Conservation (phyloP, 768 basidiomycete genomes). For the Calocybe cyanea region DNA sequence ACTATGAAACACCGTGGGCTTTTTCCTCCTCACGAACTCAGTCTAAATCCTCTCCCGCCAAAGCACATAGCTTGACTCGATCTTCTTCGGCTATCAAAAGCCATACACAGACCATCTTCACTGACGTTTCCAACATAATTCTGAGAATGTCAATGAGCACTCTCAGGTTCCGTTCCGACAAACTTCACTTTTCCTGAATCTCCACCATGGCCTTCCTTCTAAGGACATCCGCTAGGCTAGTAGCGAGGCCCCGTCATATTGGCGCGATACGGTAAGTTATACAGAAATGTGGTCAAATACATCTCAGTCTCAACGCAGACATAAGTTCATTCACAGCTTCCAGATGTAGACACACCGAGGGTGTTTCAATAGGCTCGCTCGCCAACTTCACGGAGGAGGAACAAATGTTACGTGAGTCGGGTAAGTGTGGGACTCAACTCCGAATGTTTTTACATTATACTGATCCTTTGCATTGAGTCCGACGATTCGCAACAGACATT, state of each 20-base stretch:
- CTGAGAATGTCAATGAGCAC: no score
- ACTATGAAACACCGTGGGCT: conserved; percentile 57
- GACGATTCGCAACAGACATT: conserved; percentile 85
- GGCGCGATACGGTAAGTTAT: conserved; percentile 7
- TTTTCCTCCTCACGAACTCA: conserved; percentile 35
- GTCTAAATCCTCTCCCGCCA: conserved; percentile 11
- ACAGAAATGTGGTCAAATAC: background rate
- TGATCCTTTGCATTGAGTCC: conserved; percentile 46
- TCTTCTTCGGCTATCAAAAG: conserved; percentile 20
- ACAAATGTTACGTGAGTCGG: conserved; percentile 86
- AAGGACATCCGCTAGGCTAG: conserved; percentile 13
- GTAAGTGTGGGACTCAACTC: conserved; percentile 37
- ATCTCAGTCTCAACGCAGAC: background rate
- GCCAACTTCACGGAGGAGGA: conserved; percentile 93
- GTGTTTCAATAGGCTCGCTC: conserved; percentile 51
- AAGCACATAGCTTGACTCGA: conserved; percentile 23
- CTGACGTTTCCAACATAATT: conserved; percentile 46
- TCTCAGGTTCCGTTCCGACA: conserved; percentile 4
- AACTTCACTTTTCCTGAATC: background rate
- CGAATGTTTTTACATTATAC: background rate
- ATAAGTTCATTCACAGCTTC: conserved; percentile 38
- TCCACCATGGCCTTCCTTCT: conserved; percentile 15
- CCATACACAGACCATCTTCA: conserved; percentile 26
- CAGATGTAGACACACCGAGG: conserved; percentile 24
- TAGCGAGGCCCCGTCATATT: conserved; percentile 5